A percentile compares a stretch with the other conserved stretches of the same genome.
Evolutionary conservation across 331 rosid genomes (phyloP).

Genomic region (Prunus yedoensis): DNA sequence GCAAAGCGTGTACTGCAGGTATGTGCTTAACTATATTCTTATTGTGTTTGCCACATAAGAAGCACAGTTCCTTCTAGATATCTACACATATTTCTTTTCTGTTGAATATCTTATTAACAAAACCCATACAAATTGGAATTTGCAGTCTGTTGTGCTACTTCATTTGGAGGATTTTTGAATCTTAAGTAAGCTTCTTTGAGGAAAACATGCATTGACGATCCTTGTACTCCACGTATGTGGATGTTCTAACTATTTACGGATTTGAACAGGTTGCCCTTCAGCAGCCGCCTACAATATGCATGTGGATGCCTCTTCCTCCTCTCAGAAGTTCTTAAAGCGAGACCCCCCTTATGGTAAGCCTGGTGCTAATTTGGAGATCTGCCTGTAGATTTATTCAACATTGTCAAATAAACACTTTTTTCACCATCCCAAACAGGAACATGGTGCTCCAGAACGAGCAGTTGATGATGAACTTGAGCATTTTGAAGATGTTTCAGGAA

Average conservation of each 20-base stretch:
- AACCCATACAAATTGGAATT: not conserved
- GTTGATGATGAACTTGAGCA: conserved; percentile 87
- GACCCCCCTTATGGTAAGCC: conserved; percentile 83
- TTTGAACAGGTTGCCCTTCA: conserved; percentile 81
- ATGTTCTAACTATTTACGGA: not conserved
- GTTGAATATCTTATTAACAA: not conserved
- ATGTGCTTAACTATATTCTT: conserved; percentile 15
- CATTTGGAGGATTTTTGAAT: not conserved
- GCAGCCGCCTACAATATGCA: conserved; percentile 90
- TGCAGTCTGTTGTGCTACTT: not conserved
- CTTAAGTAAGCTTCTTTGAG: not conserved
- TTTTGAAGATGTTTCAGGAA: conserved; percentile 78
- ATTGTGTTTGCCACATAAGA: not conserved
- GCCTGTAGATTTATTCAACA: not conserved
- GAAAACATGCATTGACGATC: too few relatives aligned
- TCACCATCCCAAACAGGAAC: conserved; percentile 49
- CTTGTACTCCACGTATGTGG: too few relatives aligned
- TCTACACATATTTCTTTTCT: conserved; percentile 1
- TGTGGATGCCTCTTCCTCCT: conserved; percentile 94
- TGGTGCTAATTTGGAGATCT: not conserved
- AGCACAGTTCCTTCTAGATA: not conserved
- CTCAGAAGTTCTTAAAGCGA: conserved; percentile 89
- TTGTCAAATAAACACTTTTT: not conserved
- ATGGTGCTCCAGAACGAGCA: conserved; percentile 69
- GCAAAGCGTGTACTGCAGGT: conserved; percentile 93